Conservation (phyloP, 2,329 filamentous ascomycete genomes). For the Metarhizium robertsii region DNA sequence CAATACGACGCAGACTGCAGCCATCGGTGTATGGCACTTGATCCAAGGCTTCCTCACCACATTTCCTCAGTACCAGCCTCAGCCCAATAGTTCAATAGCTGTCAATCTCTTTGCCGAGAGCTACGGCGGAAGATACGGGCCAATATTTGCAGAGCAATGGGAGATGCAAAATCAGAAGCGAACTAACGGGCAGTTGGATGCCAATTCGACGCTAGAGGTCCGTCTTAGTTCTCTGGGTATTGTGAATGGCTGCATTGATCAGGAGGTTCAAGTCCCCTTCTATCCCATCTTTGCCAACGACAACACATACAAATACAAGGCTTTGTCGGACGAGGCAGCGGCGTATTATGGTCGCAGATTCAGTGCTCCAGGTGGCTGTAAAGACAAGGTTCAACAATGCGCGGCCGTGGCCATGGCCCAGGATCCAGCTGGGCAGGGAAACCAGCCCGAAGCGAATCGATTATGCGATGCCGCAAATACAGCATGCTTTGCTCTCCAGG, state of each 20-base stretch:
- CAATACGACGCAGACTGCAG: conserved; percentile 47
- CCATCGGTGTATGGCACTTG: conserved; percentile 56
- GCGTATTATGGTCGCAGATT: conserved; percentile 32
- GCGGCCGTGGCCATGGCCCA: conserved; percentile 26
- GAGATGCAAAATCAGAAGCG: conserved; percentile 53
- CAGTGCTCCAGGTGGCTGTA: conserved; percentile 35
- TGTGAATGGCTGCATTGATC: conserved; percentile 62
- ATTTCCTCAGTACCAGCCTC: conserved; percentile 50
- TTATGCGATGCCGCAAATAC: conserved; percentile 42
- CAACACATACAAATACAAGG: conserved; percentile 56
- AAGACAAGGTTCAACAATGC: conserved; percentile 43
- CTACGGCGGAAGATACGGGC: conserved; percentile 63
- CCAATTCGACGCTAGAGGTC: conserved; percentile 46
- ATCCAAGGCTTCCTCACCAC: conserved; percentile 49
- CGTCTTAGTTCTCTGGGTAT: conserved; percentile 57
- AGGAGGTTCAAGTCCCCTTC: conserved; percentile 47
- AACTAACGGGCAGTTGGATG: conserved; percentile 36
- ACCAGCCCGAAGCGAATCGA: conserved; percentile 26
- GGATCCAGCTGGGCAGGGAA: conserved; percentile 33
- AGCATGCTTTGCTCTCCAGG: conserved; percentile 40
- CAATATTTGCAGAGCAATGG: conserved; percentile 49
- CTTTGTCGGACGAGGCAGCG: conserved; percentile 42
- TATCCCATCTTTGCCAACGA: conserved; percentile 49
- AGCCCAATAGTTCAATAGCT: conserved; percentile 37
- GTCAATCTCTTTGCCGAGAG: conserved; percentile 61